These are phyloP conservation scores for Fraxinus anomala DNA, from an alignment of 257 asterid genomes.

Conservation along the genomic window DNA sequence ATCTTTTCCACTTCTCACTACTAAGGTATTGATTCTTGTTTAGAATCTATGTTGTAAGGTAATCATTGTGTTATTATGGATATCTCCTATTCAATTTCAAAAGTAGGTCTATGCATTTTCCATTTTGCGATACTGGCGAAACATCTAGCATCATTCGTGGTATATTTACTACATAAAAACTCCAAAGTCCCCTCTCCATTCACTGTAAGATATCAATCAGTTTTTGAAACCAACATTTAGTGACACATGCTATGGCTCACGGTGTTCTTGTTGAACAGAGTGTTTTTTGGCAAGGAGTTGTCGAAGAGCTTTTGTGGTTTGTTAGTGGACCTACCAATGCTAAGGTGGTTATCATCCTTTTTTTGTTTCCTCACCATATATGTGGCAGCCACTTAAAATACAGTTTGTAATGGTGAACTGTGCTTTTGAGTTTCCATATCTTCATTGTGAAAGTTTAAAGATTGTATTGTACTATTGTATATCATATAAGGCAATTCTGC, in stretches of 20 bases:
- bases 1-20: conserved; percentile 93
- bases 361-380: background rate
- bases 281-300: conserved; percentile 95
- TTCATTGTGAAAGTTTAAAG: background rate
- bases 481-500: background rate
- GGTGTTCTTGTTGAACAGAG: conserved; percentile 45
- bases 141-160: background rate
- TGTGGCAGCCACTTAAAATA: background rate
- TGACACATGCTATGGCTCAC: conserved; percentile 3
- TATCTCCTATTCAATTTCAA: background rate
- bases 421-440: background rate
- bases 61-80: background rate
- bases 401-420: background rate
- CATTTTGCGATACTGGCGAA: background rate
- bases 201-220: background rate
- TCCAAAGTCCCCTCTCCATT: conserved; percentile 7
- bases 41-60: conserved; percentile 7
- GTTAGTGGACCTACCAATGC: conserved; percentile 98
- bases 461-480: background rate
- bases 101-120: background rate
- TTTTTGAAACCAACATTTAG: background rate
- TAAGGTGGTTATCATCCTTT: conserved; percentile 48
- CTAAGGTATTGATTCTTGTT: conserved; percentile 54
- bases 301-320: conserved; percentile 98
- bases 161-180: background rate